Percentiles rank a stretch among this genome's conserved stretches.
These are phyloP conservation scores for Venustampulla echinocandica DNA, from an alignment of 495 filamentous ascomycete species.

Conservation along the genomic window DNA sequence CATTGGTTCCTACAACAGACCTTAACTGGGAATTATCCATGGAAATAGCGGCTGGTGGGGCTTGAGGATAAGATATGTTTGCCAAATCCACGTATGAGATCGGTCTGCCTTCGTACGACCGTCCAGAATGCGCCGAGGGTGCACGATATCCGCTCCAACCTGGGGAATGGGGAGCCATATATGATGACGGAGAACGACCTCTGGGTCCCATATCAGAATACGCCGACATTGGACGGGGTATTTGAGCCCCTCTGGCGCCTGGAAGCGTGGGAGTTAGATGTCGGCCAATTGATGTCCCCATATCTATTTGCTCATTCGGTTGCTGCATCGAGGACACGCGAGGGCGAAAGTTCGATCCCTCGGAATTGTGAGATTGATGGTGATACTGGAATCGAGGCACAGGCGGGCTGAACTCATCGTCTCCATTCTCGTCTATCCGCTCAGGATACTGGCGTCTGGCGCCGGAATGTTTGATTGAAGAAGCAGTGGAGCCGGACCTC, in stretches of 20 bases:
- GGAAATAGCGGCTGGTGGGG: conserved; percentile 59
- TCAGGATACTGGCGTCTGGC: conserved; percentile 3
- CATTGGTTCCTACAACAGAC: conserved; percentile 73
- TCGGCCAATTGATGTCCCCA: conserved; percentile 38
- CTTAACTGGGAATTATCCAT: conserved; percentile 72
- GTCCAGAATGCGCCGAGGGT: conserved; percentile 53
- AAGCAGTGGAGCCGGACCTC: conserved; percentile 18
- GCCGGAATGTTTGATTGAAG: background rate
- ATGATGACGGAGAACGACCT: conserved; percentile 47
- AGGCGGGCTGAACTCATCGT: conserved; percentile 4
- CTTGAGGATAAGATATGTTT: conserved; percentile 78
- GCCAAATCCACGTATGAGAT: conserved; percentile 80
- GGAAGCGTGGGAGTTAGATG: conserved; percentile 48
- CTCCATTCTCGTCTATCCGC: conserved; percentile 14
- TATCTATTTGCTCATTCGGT: conserved; percentile 36
- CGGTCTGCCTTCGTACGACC: conserved; percentile 69
- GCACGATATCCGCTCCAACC: conserved; percentile 38
- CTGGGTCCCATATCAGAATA: conserved; percentile 60
- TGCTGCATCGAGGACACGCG: conserved; percentile 18
- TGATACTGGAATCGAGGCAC: conserved; percentile 51
- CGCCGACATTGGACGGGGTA: conserved; percentile 59
- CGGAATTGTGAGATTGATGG: conserved; percentile 31
- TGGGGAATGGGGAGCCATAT: conserved; percentile 39
- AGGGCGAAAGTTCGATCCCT: conserved; percentile 1
- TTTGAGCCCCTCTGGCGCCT: conserved; percentile 40